These are phyloP conservation scores for Penicillium ucsense DNA, from an alignment of 495 filamentous ascomycete genomes.

Conservation along the genomic window DNA sequence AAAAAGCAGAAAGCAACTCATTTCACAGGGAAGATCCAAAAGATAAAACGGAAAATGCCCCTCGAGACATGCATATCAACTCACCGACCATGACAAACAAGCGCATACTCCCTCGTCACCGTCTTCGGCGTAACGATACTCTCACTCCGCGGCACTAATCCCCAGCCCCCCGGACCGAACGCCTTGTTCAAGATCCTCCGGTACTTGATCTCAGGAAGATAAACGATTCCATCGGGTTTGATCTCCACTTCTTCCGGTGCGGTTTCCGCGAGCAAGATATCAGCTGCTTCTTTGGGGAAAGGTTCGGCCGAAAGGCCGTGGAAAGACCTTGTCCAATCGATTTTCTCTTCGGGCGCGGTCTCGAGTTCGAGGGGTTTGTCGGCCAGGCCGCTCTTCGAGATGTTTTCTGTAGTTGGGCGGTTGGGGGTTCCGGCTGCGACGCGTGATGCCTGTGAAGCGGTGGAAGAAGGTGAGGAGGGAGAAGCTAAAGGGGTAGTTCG, in stretches of 20 bases:
- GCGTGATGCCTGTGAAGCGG: slow-evolving; percentile 5
- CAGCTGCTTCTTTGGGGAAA: slow-evolving; percentile 66
- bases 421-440: slow-evolving; percentile 22
- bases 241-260: slow-evolving; percentile 77
- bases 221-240: slow-evolving; percentile 93
- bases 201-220: slow-evolving; percentile 98
- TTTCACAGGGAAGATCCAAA: neutral
- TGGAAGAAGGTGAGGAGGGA: neutral
- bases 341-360: slow-evolving; percentile 35
- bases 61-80: slow-evolving; percentile 9
- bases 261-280: slow-evolving; percentile 59
- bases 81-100: slow-evolving; percentile 82
- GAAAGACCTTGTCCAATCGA: slow-evolving; percentile 92
- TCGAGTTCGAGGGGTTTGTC: slow-evolving; percentile 43
- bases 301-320: slow-evolving; percentile 71
- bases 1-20: neutral
- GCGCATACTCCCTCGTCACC: slow-evolving; percentile 90
- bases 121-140: slow-evolving; percentile 79
- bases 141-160: slow-evolving; percentile 81
- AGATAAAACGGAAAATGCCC: neutral
- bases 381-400: slow-evolving; percentile 43
- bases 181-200: slow-evolving; percentile 80
- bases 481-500: slow-evolving; percentile 10
- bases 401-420: slow-evolving; percentile 32
- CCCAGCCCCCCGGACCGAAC: slow-evolving; percentile 95